Conservation (phyloP, 495 filamentous ascomycete genomes). For the Xylaria grammica region DNA sequence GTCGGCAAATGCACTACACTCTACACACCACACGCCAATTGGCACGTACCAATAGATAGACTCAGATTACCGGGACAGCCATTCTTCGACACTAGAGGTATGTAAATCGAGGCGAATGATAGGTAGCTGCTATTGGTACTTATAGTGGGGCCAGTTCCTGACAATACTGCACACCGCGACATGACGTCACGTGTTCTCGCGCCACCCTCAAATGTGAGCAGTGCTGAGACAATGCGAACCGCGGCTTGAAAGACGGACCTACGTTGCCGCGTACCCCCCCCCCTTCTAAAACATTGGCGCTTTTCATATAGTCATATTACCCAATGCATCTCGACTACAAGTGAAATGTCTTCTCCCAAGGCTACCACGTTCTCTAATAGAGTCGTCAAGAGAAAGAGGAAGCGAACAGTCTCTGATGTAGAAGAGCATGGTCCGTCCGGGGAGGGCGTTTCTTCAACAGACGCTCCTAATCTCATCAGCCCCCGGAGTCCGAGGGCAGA, state of each 20-base stretch:
- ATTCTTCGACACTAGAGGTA: too few relatives aligned
- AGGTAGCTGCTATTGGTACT: too few relatives aligned
- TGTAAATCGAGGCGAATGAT: too few relatives aligned
- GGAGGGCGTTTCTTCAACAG: background rate
- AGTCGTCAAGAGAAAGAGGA: conserved; percentile 55
- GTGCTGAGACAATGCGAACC: conserved; percentile 20
- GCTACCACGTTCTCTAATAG: conserved; percentile 61
- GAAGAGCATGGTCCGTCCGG: conserved; percentile 1
- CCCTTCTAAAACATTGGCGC: background rate
- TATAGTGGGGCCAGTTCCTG: too few relatives aligned
- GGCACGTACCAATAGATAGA: too few relatives aligned
- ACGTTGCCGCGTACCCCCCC: too few relatives aligned
- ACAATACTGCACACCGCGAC: background rate
- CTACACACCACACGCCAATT: too few relatives aligned
- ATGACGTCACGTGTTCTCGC: conserved; percentile 45
- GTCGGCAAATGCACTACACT: too few relatives aligned
- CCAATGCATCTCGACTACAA: conserved; percentile 37
- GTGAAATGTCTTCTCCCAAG: conserved; percentile 60
- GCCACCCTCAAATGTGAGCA: conserved; percentile 20
- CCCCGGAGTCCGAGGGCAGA: background rate
- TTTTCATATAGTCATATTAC: background rate
- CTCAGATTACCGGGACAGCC: too few relatives aligned
- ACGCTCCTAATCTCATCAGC: background rate
- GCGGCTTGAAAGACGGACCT: conserved; percentile 21
- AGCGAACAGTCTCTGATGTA: conserved; percentile 50